Base-by-base conservation (phyloP, 1,139 yeast species). In the Candida sp. region DNA sequence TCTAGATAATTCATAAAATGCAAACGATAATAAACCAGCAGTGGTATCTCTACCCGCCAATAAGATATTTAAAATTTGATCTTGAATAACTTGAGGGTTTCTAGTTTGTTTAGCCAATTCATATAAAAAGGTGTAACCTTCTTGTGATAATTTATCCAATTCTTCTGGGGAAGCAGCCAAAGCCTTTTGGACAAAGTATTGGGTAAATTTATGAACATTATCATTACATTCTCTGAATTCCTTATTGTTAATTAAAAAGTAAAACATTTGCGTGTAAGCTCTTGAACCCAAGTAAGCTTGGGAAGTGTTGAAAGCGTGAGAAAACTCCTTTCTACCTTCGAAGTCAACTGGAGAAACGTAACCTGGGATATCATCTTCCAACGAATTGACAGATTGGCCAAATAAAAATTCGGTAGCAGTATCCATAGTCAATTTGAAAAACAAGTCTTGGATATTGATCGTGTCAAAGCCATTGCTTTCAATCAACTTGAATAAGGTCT, bases 31-130 rank as follows among this genome's bases (percentile, higher is more conserved):
- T 36, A 77, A 61, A 4, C 79, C 75, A 1, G 84, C 83, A 15
- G 84, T 79, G 38, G 84, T 79, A 54, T 78, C 82, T 54, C 83
- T 66, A 21, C 81, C 82, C 22, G 83, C 82, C 23, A 77, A 60
- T 46, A 78, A 60, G 49, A 78, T 73, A 51, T 76, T 77, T 50
- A 78, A 60, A 35, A 75, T 64, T 55, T 78, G 82, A 51, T 77
- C 80, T 42, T 79, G 69, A 49, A 78, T 68, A 19, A 70, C 63
- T 34, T 53, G 59, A 5, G 78, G 79, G 54, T 78, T 71, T 42
- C 72, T 65, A 1, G 82, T 75, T 47, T 73, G 75, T 53, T 74
- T 73, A 23, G 67, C 75, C 49, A 78, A 64, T 51, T 76, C 81
- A 45, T 73, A 73, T 49, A 77, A 65, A 54, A 78, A 77, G 21